These are phyloP conservation scores for Heterobasidion occidentale DNA, from an alignment of 1,284 basidiomycete genomes.

Conservation along the genomic window DNA sequence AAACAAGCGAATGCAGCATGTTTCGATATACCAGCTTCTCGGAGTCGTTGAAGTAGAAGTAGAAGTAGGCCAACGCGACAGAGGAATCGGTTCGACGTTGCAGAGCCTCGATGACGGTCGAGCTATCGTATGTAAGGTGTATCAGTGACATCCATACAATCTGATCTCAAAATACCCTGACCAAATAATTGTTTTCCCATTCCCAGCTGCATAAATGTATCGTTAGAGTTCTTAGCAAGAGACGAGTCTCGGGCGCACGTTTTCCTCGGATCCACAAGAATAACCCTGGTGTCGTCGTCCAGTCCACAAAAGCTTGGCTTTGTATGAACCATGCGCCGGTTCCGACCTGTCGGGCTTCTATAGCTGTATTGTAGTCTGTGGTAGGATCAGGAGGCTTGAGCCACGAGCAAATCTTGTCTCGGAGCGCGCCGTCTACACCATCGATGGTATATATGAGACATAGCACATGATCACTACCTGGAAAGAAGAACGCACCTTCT, in stretches of 20 bases:
- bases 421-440: too few species aligned
- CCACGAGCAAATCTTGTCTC: too few species aligned
- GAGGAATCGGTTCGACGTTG: neutral
- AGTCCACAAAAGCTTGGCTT: neutral
- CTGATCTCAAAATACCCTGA: neutral
- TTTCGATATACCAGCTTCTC: neutral
- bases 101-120: neutral
- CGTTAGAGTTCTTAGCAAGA: neutral
- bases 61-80: neutral
- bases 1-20: neutral
- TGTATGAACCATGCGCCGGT: too few species aligned
- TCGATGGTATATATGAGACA: too few species aligned
- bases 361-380: too few species aligned
- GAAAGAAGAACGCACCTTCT: too few species aligned
- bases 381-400: too few species aligned
- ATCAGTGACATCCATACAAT: neutral
- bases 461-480: too few species aligned
- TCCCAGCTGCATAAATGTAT: neutral
- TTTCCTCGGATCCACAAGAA: neutral
- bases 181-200: neutral
- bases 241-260: neutral
- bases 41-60: neutral
- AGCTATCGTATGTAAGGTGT: neutral
- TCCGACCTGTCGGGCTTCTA: too few species aligned
- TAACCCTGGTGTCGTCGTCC: constrained; percentile 10